Evolutionary conservation across 2,329 filamentous ascomycete species (phyloP).

Genomic region (Trichophyton mentagrophytes): DNA sequence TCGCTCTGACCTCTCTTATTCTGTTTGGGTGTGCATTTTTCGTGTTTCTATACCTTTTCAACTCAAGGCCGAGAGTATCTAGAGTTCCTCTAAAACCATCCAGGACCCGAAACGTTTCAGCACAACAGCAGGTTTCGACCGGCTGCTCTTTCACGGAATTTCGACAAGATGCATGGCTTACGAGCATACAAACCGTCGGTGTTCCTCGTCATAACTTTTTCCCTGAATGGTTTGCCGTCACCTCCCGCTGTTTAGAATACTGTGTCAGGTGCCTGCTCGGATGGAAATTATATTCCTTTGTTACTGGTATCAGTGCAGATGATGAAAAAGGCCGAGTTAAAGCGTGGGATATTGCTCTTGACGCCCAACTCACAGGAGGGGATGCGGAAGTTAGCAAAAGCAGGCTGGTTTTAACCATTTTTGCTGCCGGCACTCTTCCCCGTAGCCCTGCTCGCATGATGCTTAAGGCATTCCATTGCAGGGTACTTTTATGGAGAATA

Average conservation of each 20-base stretch:
- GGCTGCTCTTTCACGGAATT: conserved; percentile 73
- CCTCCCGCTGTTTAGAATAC: conserved; percentile 69
- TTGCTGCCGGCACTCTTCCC: conserved; percentile 77
- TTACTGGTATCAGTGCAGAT: conserved; percentile 70
- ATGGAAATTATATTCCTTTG: conserved; percentile 58
- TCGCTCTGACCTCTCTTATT: conserved; percentile 40
- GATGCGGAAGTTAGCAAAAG: conserved; percentile 83
- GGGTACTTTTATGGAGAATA: conserved; percentile 73
- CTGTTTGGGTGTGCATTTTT: conserved; percentile 45
- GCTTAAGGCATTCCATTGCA: conserved; percentile 82
- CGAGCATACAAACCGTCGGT: conserved; percentile 82
- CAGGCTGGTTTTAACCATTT: conserved; percentile 68
- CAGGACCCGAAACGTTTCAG: conserved; percentile 18
- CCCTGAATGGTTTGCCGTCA: conserved; percentile 68
- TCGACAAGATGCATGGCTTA: conserved; percentile 80
- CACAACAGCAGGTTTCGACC: conserved; percentile 20
- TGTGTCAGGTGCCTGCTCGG: conserved; percentile 68
- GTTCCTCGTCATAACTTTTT: conserved; percentile 78
- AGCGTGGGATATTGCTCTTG: conserved; percentile 84
- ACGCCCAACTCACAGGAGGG: conserved; percentile 82
- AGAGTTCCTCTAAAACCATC: conserved; percentile 23
- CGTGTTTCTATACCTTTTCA: conserved; percentile 43
- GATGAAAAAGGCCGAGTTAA: conserved; percentile 78
- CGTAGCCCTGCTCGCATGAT: conserved; percentile 72
- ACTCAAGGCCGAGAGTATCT: conserved; percentile 45